Percentiles rank a stretch among this genome's conserved stretches.
Conservation (phyloP, 768 basidiomycete genomes). For the Clathrus columnatus region DNA sequence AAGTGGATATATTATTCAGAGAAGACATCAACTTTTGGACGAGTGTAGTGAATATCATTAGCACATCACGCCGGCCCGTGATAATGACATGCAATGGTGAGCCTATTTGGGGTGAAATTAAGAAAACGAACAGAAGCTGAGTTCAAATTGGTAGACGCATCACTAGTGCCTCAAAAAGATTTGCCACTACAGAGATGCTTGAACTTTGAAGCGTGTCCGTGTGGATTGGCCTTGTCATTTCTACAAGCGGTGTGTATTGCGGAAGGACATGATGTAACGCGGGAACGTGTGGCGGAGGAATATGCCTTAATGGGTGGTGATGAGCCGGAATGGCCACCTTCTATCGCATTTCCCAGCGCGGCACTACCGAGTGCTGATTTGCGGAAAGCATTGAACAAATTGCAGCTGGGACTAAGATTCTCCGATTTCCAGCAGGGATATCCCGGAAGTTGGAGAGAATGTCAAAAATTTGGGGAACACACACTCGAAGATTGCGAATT, state of each 20-base stretch:
- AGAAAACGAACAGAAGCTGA: slow-evolving; percentile 2
- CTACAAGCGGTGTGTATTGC: slow-evolving; percentile 52
- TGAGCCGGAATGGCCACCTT: slow-evolving; percentile 28
- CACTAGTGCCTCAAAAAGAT: slow-evolving; percentile 59
- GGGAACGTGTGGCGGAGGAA: slow-evolving; percentile 33
- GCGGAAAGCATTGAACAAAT: slow-evolving; percentile 49
- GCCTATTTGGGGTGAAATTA: slow-evolving; percentile 17
- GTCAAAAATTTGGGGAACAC: not conserved
- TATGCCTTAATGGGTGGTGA: slow-evolving; percentile 27
- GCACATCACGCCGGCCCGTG: slow-evolving; percentile 77
- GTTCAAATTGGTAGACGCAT: slow-evolving; percentile 43
- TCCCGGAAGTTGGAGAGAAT: not conserved
- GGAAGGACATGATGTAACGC: slow-evolving; percentile 43
- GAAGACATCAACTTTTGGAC: slow-evolving; percentile 86
- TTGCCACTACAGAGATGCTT: slow-evolving; percentile 73
- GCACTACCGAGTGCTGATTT: slow-evolving; percentile 42
- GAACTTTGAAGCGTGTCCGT: slow-evolving; percentile 51
- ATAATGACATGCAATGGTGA: slow-evolving; percentile 93
- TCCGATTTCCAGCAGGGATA: not conserved
- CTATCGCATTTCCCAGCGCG: slow-evolving; percentile 25
- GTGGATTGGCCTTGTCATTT: slow-evolving; percentile 52
- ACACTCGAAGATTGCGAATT: slow-evolving; percentile 17
- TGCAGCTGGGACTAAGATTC: slow-evolving; percentile 39
- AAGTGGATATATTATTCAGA: slow-evolving; percentile 88
- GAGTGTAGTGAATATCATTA: slow-evolving; percentile 71